Evolutionary conservation across 352 stramenopile species (phyloP), one percentile per base, ranked within the genome.

Genomic region (Globisporangium solare): DNA sequence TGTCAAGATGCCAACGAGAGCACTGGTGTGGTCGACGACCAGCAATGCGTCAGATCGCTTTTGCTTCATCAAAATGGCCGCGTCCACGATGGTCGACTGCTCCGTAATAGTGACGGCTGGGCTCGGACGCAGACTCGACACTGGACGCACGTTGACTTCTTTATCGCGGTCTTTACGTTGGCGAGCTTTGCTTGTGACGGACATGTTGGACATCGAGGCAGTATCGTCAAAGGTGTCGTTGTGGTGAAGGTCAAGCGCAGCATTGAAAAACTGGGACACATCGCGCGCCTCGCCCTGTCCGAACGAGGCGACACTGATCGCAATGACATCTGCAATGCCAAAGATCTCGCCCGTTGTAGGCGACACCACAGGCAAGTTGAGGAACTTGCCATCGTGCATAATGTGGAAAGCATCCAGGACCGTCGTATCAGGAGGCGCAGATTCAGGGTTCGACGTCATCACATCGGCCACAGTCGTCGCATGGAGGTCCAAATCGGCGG

Each of bases 361-460:
- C 42, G 78, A 79, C 65, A 98, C 94, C 3, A 99, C 96, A 6
- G 97, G 97, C 32, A 99, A 63, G 54, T 98, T 98, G 21, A 99
- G 71, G 66, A 99, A 99, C 46, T 94, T 96, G 22, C 98, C 95
- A 51, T 99, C 96, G 57, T 98, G 95, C 95, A 99, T 99, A 49
- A 98, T 97, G 69, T 99, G 96, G 63, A 99, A 92, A 0, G 96
- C 97, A 59, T 99, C 96, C 12, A 99, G 64, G 12, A 99, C 88
- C 0, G 94, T 97, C 7, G 96, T 98, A 35, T 98, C 90, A 11
- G 92, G 89, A 6, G 74, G 71, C 13, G 97, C 95, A 3, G 87
- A 89, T 62, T 99, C 97, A 6, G 97, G 97, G 54, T 98, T 96
- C 1, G 86, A 80, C 3, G 97, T 99, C 96, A 99, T 99, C 20